These are phyloP conservation scores for Breviolum minutum DNA, from an alignment of 73 alveolate species.

Conservation along the genomic window DNA sequence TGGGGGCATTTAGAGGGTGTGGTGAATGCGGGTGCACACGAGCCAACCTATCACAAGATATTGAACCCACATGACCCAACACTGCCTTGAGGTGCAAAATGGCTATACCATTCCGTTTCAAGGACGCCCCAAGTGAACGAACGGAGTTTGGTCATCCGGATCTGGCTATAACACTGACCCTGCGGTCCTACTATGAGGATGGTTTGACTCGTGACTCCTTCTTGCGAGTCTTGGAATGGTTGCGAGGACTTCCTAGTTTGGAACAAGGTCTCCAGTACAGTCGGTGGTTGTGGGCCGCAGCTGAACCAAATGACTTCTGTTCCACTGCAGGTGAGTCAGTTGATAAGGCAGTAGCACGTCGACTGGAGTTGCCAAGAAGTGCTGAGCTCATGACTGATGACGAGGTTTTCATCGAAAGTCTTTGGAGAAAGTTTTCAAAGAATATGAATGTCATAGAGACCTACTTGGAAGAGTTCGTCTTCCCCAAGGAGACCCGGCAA, in stretches of 20 bases:
- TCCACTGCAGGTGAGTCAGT: background rate
- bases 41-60: too few relatives aligned
- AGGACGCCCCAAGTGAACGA: slow-evolving; percentile 96
- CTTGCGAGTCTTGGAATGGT: background rate
- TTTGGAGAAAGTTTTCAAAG: slow-evolving; percentile 53
- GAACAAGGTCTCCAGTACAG: slow-evolving; percentile 13
- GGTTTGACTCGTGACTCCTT: slow-evolving; percentile 61
- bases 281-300: slow-evolving; percentile 10
- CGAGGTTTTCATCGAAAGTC: slow-evolving; percentile 1
- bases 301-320: background rate
- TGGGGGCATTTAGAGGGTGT: too few relatives aligned
- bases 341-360: slow-evolving; percentile 7
- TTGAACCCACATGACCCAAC: too few relatives aligned
- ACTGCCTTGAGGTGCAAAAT: background rate
- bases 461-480: slow-evolving; percentile 39
- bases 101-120: slow-evolving; percentile 96
- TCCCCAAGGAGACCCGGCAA: slow-evolving; percentile 68
- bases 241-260: background rate
- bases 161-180: slow-evolving; percentile 91
- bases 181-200: slow-evolving; percentile 79
- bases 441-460: slow-evolving; percentile 22
- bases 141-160: slow-evolving; percentile 96
- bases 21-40: too few relatives aligned
- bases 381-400: slow-evolving; percentile 34
- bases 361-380: slow-evolving; percentile 20